Evolutionary conservation across 352 stramenopile species (phyloP), one percentile per base, ranked within the genome.

Genomic region (Phytophthora macrochlamydospora): DNA sequence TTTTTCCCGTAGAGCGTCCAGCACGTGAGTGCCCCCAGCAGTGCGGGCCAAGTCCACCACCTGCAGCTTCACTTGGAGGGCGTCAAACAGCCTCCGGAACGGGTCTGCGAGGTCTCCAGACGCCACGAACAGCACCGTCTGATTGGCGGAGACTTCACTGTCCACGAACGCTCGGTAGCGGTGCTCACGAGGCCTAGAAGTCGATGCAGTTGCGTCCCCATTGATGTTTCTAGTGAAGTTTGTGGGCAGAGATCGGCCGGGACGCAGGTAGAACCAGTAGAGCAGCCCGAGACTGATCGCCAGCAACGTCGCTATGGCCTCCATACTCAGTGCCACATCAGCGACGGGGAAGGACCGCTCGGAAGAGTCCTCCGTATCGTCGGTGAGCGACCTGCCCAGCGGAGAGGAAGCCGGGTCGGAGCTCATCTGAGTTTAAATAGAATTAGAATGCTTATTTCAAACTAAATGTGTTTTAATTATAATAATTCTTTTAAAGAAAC

Each of bases 21-120:
- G 56, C 2, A 81, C 62, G 11, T 54, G 56, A 11, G 51, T 65
- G 11, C 73, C 73, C 5, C 72, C 66, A n/a, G 67, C 73, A 4
- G 58, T 74, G 11, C 45, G 56, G 14, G 49, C 37, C 51, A 81
- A 50, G 40, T 81, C 59, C 32, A 81, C 70, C 35, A 76, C 44
- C 38, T 71, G 60, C 4, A 74, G 40, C n/a, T 50, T 30, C 28
- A 53, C 67, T 59, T 51, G 24, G 7, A 74, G 50, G 0, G 66
- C 66, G 13, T 62, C 45, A 18, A 67, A 74, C 33, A 74, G 56
- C 12, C 31, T 44, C 38, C 37, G 35, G 46, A 74, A 74, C 18
- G 66, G 38, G 2, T 45, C 51, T 4, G 56, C 33, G 29, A 24
- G 32, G 9, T 57, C 61, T 33, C 55, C 62, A 24, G 1, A 35